A percentile compares a stretch with the other conserved stretches of the same genome.
Conservation (phyloP, 371 early-diverging fungal species). For the Mucor sp. region DNA sequence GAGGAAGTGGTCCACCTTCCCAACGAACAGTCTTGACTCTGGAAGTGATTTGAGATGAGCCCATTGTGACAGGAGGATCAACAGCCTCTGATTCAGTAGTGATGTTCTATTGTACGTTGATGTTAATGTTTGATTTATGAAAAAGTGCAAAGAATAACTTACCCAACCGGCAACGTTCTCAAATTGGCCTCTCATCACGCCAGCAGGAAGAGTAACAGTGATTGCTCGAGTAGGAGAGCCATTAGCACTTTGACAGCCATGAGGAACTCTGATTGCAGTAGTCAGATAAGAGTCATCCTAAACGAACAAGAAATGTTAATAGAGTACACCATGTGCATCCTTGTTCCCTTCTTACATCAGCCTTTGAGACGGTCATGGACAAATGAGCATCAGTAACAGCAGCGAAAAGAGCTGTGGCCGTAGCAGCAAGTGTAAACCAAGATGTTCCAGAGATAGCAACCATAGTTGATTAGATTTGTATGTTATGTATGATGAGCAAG, state of each 20-base stretch:
- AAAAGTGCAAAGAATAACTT: background rate
- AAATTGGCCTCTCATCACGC: background rate
- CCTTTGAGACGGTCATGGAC: slow-evolving; percentile 1
- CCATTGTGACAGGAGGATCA: background rate
- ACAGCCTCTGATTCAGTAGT: background rate
- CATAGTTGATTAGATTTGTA: background rate
- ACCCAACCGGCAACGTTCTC: background rate
- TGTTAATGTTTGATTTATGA: background rate
- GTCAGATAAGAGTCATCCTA: background rate
- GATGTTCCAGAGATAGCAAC: background rate
- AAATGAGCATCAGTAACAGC: background rate
- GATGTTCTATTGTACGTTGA: background rate
- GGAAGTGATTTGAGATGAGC: background rate
- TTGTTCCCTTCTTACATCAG: background rate
- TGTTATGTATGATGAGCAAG: background rate
- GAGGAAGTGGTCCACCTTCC: slow-evolving; percentile 2
- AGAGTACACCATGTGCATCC: background rate
- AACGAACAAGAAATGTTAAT: background rate
- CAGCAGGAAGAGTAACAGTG: background rate
- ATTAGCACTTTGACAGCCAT: background rate
- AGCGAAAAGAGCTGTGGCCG: background rate
- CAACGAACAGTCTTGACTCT: background rate
- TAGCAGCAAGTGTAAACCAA: background rate
- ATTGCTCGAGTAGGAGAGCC: slow-evolving; percentile 1
- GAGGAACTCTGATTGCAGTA: background rate